Base-by-base conservation (phyloP, 208 protist species). In the Borovskyia barvae region DNA sequence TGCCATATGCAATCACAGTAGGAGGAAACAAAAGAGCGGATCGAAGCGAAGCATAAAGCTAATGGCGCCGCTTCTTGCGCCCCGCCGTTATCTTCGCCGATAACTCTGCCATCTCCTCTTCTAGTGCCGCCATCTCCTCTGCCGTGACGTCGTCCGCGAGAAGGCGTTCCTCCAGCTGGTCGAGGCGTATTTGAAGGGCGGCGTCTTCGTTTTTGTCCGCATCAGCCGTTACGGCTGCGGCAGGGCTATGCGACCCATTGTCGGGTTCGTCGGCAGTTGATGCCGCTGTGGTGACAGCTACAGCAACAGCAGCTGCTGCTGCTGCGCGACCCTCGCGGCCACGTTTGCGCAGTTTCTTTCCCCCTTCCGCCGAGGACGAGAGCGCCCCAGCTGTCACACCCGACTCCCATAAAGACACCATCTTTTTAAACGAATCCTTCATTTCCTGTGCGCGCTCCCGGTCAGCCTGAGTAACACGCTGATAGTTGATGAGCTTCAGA, bases 401-500 rank as follows among this genome's bases (percentile, higher is more conserved):
- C 24, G 40, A 36, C 20, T 80, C 73, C 56, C 75, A 82, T 2
- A 28, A 45, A 2, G 52, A 50, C 24, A 83, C 39, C 8, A 89
- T 36, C 22, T 52, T 64, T n/a, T 75, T 73, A 33, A 90, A 90
- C 54, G 80, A 69, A 30, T 65, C 54, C 15, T 49, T 65, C 20
- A 61, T 22, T 6, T 49, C 15, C 26, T 64, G 63, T 22, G 61
- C 56, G 29, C 57, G 55, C 3, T 74, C 63, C 22, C 75, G 65
- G 30, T 92, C 82, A 1, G 29, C 22, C 47, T 77, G 45, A 3
- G 78, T 89, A n/a, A 95, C 85, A n/a, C 89, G 82, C 32, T 85
- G 62, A 28, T 90, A 89, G 70, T 95, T 91, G 26, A 95, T 80
- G 32, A 95, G 70, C 52, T 89, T 88, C 19, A 95, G 66, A 14